Conservation (phyloP, 2,329 filamentous ascomycete species). For the Rhynchosporium secalis region DNA sequence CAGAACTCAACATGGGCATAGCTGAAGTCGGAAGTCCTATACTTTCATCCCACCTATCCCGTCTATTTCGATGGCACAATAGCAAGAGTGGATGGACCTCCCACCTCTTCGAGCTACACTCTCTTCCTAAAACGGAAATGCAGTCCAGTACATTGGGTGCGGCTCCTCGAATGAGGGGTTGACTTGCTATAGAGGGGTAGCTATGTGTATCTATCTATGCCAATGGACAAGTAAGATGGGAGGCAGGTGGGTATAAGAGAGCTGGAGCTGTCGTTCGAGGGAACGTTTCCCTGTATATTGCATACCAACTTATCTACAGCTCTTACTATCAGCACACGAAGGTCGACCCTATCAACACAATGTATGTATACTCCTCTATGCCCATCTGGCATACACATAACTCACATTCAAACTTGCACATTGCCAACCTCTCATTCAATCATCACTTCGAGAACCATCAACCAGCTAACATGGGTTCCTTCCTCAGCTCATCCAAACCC, state of each 20-base stretch:
- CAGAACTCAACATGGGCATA: no score
- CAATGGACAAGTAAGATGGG: neutral
- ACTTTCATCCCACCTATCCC: no score
- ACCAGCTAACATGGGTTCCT: conserved; percentile 37
- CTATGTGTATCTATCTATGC: neutral
- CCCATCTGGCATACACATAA: neutral
- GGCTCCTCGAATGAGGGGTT: conserved; percentile 27
- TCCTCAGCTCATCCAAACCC: conserved; percentile 36
- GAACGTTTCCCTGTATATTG: conserved; percentile 25
- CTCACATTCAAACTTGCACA: neutral
- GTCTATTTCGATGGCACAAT: neutral
- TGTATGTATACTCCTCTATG: conserved; percentile 24
- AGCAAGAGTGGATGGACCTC: conserved; percentile 2
- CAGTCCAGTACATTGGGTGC: conserved; percentile 24
- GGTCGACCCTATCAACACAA: conserved; percentile 20
- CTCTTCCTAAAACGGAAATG: conserved; percentile 29
- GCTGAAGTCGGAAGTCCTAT: neutral
- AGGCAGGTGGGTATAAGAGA: conserved; percentile 18
- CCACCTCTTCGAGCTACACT: neutral
- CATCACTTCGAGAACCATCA: neutral
- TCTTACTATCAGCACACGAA: conserved; percentile 14
- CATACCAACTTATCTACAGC: conserved; percentile 24
- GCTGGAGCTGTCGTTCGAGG: conserved; percentile 18
- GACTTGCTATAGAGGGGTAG: conserved; percentile 27
- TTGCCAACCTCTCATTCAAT: neutral